Evolutionary conservation across 1,284 basidiomycete species (phyloP), one percentile per base, ranked within the genome.

Genomic region (Marasmius sp.): DNA sequence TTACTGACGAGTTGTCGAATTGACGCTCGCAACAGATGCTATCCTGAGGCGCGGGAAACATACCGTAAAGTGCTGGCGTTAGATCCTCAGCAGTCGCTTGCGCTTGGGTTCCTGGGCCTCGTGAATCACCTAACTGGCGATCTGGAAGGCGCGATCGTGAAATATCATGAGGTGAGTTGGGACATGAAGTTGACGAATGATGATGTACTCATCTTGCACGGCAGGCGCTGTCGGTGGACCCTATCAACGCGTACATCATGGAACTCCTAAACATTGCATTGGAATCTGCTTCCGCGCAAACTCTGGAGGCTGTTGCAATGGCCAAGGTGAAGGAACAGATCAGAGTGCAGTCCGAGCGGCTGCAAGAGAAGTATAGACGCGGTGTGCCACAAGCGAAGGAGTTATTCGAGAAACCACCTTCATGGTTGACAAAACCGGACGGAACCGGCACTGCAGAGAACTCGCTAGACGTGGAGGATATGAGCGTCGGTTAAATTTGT

Each of bases 181-280:
- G 45, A 38, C 36, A 22, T 36, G 58, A 27, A 38, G 16, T 52
- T 61, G 27, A 27, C 38, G 36, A 34, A 58, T 18, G 36, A 22
- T 55, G 59, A 48, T n/a, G 58, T 57, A 20, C 51, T 20, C 52
- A 36, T 61, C 12, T 43, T 39, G 58, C 2, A 27, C 27, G 27
- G 11, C 68, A 95, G 87, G 90, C 94, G 0, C 78, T 97, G 49
- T 89, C 91, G 59, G 82, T 97, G 60, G 85, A 92, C 60, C 93
- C 94, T 0, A 91, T 94, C 65, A 96, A 97, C 68, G 84, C 90
- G 1, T 89, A 95, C 70, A 83, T 93, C 22, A 86, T 95, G 36
- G 92, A 95, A 61, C 78, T 97, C 54, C 84, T 98, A 47, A 92
- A 94, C 65, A 84, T 94, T 66, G 93, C 93, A 0, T 81, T 98